These are phyloP conservation scores for Claviceps pusilla DNA, from an alignment of 2,329 filamentous ascomycete species.

Conservation along the genomic window DNA sequence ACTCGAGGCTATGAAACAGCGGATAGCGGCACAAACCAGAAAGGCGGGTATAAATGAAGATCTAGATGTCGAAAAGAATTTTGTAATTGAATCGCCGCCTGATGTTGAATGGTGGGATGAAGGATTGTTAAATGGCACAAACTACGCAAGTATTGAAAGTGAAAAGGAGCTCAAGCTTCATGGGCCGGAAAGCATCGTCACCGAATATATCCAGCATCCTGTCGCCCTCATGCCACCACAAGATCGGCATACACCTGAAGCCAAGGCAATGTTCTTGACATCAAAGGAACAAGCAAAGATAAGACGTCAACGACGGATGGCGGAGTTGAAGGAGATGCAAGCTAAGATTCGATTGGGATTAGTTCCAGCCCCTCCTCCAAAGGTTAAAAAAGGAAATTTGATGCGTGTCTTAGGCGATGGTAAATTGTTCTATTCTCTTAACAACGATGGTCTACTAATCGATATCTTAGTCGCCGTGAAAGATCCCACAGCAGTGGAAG, in stretches of 20 bases:
- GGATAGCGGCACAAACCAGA: slow-evolving; percentile 72
- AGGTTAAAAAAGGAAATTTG: slow-evolving; percentile 92
- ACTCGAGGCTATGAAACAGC: slow-evolving; percentile 86
- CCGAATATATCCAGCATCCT: slow-evolving; percentile 82
- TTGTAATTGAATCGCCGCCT: slow-evolving; percentile 68
- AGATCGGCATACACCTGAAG: slow-evolving; percentile 61
- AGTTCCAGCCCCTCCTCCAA: slow-evolving; percentile 78
- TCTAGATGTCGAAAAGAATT: slow-evolving; percentile 75
- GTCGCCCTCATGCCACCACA: slow-evolving; percentile 83
- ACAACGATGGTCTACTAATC: not conserved
- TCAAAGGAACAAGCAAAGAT: slow-evolving; percentile 82
- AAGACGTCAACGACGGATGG: slow-evolving; percentile 77
- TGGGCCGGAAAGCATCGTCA: slow-evolving; percentile 72
- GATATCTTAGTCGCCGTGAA: slow-evolving; percentile 48
- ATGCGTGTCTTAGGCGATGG: slow-evolving; percentile 87
- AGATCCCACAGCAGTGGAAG: slow-evolving; percentile 93
- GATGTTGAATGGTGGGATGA: slow-evolving; percentile 98
- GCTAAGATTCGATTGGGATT: slow-evolving; percentile 88
- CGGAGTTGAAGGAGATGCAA: slow-evolving; percentile 87
- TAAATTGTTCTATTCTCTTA: slow-evolving; percentile 25
- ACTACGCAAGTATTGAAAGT: slow-evolving; percentile 57
- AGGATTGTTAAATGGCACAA: slow-evolving; percentile 58
- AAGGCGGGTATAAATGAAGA: slow-evolving; percentile 93
- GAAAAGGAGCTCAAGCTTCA: slow-evolving; percentile 55
- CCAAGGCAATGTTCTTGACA: slow-evolving; percentile 88